These are phyloP conservation scores for Tranzscheliella williamsii DNA, from an alignment of 1,284 basidiomycete species.

Conservation along the genomic window DNA sequence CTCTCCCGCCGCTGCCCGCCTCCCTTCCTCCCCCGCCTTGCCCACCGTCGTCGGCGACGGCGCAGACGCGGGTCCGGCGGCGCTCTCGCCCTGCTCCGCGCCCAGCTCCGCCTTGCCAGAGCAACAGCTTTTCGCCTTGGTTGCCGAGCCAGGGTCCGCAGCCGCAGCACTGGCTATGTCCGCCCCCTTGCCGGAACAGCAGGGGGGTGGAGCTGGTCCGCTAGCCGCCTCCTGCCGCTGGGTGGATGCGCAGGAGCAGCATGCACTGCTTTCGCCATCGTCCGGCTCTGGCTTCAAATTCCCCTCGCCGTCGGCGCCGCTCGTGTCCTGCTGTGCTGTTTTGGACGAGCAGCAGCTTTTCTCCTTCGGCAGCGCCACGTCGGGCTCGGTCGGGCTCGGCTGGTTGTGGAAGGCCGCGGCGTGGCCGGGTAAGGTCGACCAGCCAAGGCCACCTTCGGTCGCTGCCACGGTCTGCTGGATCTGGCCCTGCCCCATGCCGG, in stretches of 20 bases:
- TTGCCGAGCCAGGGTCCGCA: too few relatives aligned
- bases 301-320: too few relatives aligned
- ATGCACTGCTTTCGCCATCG: not conserved
- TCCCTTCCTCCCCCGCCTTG: too few relatives aligned
- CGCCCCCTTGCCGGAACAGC: conserved; percentile 9
- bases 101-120: not conserved
- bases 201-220: not conserved
- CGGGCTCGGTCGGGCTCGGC: not conserved
- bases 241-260: not conserved
- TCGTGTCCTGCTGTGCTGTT: not conserved
- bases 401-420: too few relatives aligned
- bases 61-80: conserved; percentile 1
- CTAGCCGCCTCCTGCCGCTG: not conserved
- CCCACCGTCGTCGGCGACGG: not conserved
- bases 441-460: conserved; percentile 25
- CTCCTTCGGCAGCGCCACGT: conserved; percentile 5
- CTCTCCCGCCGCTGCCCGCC: conserved; percentile 16
- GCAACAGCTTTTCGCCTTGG: not conserved
- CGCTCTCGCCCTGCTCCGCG: not conserved
- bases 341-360: conserved; percentile 3
- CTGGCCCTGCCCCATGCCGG: conserved; percentile 42
- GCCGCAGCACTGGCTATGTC: not conserved
- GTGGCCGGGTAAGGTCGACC: conserved; percentile 23
- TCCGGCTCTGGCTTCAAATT: not conserved
- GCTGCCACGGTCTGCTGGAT: conserved; percentile 33